Conservation (phyloP, 2,329 filamentous ascomycete species). For the Fonsecaea pugnacius region DNA sequence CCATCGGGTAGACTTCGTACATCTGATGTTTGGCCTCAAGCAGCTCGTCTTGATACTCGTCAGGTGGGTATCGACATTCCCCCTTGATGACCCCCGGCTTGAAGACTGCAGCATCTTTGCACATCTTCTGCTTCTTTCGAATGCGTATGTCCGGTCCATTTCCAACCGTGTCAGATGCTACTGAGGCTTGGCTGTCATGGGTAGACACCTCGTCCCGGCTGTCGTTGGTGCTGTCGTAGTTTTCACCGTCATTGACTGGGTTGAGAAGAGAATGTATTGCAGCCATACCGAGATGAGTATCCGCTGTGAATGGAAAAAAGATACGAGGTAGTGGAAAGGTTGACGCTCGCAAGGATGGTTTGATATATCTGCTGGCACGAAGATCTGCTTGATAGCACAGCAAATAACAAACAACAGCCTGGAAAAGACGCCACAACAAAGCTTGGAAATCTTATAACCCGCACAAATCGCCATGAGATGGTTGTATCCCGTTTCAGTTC, state of each 20-base stretch:
- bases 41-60: conserved; percentile 66
- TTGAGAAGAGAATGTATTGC: conserved; percentile 35
- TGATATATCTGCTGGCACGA: conserved; percentile 13
- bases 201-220: conserved; percentile 29
- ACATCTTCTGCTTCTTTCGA: conserved; percentile 59
- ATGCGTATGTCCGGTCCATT: conserved; percentile 31
- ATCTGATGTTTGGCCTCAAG: conserved; percentile 62
- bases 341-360: background rate
- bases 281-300: conserved; percentile 28
- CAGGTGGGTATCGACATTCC: conserved; percentile 73
- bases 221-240: conserved; percentile 27
- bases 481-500: conserved; percentile 17
- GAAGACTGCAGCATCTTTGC: conserved; percentile 68
- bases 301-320: background rate
- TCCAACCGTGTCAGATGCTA: conserved; percentile 14
- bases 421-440: conserved; percentile 20
- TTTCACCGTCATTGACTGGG: conserved; percentile 26
- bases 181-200: conserved; percentile 20
- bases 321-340: background rate
- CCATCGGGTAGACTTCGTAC: conserved; percentile 70
- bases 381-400: conserved; percentile 17
- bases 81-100: conserved; percentile 67
- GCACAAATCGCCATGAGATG: background rate
- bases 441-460: conserved; percentile 12
- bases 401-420: conserved; percentile 26